A percentile compares a stretch with the other conserved stretches of the same genome.
These are phyloP conservation scores for Calvatia gigantea DNA, from an alignment of 768 basidiomycete species.

Conservation along the genomic window DNA sequence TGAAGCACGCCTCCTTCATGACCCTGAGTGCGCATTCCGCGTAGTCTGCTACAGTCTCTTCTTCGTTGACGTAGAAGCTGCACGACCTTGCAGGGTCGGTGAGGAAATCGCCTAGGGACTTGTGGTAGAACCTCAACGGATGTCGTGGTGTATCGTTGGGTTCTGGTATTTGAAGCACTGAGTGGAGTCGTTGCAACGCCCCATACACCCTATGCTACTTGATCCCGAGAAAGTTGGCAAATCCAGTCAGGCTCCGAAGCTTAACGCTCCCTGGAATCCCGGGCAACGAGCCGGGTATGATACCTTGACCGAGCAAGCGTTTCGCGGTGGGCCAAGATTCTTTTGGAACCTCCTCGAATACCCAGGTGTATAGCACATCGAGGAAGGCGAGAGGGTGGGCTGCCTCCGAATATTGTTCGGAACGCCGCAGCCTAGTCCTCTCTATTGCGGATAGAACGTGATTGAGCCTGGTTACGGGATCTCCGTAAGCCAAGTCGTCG, in stretches of 20 bases:
- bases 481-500: conserved; percentile 9
- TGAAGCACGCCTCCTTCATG: too few species aligned
- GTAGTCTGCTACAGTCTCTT: too few species aligned
- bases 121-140: not conserved
- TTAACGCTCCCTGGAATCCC: too few species aligned
- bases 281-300: not conserved
- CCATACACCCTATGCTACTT: not conserved
- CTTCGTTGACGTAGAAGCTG: too few species aligned
- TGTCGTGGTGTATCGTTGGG: not conserved
- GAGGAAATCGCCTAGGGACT: not conserved
- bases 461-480: not conserved
- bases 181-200: not conserved
- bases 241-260: too few species aligned
- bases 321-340: not conserved
- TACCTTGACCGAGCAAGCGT: not conserved
- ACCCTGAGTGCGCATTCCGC: too few species aligned
- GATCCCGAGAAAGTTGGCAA: not conserved
- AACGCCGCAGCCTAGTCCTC: not conserved
- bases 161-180: not conserved
- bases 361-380: conserved; percentile 3
- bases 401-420: not conserved
- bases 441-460: not conserved
- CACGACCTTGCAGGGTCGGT: not conserved
- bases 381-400: not conserved
- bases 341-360: not conserved